Percentiles rank a stretch among this genome's conserved stretches.
These are phyloP conservation scores for Rubia peregrina DNA, from an alignment of 305 asterid genomes.

Conservation along the genomic window DNA sequence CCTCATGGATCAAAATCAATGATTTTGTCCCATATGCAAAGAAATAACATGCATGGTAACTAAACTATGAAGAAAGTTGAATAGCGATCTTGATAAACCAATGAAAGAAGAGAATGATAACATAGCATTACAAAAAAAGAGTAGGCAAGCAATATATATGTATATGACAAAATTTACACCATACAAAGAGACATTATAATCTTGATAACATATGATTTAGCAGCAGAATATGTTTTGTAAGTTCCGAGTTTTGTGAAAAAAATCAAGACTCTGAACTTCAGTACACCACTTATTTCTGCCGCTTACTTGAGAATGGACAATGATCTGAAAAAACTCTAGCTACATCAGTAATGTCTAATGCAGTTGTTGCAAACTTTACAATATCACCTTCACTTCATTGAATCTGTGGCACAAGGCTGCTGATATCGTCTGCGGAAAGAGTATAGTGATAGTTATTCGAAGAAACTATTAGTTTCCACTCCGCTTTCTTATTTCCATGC, in stretches of 20 bases:
- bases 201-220: neutral
- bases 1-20: neutral
- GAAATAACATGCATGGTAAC: neutral
- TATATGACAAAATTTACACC: no score
- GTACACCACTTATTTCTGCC: conserved; percentile 17
- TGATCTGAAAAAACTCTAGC: conserved; percentile 78
- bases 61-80: no score
- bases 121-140: neutral
- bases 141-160: no score
- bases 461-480: conserved; percentile 81
- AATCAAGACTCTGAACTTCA: neutral
- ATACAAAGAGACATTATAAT: no score
- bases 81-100: no score
- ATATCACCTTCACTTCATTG: conserved; percentile 95
- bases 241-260: neutral
- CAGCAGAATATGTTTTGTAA: neutral
- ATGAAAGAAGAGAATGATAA: neutral
- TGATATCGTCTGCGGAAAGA: conserved; percentile 78
- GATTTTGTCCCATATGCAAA: neutral
- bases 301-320: conserved; percentile 92
- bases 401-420: conserved; percentile 80
- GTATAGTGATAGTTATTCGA: conserved; percentile 78
- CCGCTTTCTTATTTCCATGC: conserved; percentile 50
- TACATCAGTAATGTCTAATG: conserved; percentile 64
- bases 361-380: conserved; percentile 89